Evolutionary conservation across 1,284 basidiomycete genomes (phyloP), one percentile per base, ranked within the genome.

Genomic region (Leccinum fallax): DNA sequence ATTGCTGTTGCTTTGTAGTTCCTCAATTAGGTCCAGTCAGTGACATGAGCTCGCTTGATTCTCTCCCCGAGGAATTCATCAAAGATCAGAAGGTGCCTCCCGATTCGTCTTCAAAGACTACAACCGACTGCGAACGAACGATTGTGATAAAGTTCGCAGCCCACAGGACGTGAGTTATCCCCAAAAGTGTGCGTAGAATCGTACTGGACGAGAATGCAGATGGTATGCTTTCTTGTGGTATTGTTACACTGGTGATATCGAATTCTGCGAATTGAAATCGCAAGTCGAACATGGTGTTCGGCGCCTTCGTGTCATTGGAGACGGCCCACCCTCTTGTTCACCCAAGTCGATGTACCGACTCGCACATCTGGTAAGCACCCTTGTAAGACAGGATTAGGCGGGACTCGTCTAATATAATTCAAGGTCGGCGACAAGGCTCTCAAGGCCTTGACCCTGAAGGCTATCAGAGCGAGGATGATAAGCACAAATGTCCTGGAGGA

Each of bases 291-390:
- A 61, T 3, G 59, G 60, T 43, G 6, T 32, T 58, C 55, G 21
- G 5, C 58, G 16, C 43, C 19, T 53, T 13, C 55, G 28, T 11
- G 51, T 21, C 9, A 19, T 48, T 16, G 53, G 61, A 55, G 60
- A 58, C 2, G 57, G 48, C 2, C 67, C 62, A 32, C 68, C 69
- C 13, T 21, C 57, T n/a, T 72, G 72, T 58, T 72, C 74, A 19
- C 74, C 74, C 5, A 72, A 74, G 58, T 75, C 72, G 1, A 75
- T 76, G 71, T 74, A 74, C 36, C 69, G 69, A 53, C 59, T 75
- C 1, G 71, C 74, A 15, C 63, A 62, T 32, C 71, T 71, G 24
- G 74, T 72, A 34, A 58, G 63, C 5, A 30, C 59, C 24, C 4
- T 21, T 36, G 13, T 28, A 13, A 34, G n/a, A 40, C 40, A 9